Evolutionary conservation across 345 rosid genomes (phyloP).

Genomic region (Xanthoceras sorbifolium): DNA sequence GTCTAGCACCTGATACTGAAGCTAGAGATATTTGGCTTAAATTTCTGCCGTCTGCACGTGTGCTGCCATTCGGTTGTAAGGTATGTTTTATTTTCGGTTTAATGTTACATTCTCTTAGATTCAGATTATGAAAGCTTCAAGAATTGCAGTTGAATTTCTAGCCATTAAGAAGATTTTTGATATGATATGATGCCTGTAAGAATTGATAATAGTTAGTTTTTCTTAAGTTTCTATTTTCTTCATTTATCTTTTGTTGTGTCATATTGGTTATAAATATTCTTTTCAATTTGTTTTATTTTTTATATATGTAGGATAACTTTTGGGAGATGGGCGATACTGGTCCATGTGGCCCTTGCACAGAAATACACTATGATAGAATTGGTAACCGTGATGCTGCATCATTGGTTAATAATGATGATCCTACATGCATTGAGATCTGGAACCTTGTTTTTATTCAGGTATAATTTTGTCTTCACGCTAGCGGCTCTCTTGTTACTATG

Average conservation of each 20-base stretch:
- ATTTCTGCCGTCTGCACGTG: conserved; percentile 75
- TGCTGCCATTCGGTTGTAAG: conserved; percentile 91
- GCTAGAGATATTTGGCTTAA: conserved; percentile 85
- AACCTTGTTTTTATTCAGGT: conserved; percentile 99
- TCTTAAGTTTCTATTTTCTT: neutral
- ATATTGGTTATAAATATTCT: too few relatives aligned
- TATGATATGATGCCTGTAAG: neutral
- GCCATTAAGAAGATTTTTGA: neutral
- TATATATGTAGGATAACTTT: conserved; percentile 71
- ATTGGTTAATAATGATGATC: conserved; percentile 90
- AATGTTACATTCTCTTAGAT: neutral
- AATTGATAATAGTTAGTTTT: neutral
- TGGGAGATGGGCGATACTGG: conserved; percentile 99
- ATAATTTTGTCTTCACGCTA: conserved; percentile 7
- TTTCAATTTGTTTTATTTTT: conserved; percentile 15
- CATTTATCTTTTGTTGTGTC: neutral
- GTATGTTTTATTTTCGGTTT: conserved; percentile 40
- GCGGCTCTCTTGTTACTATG: neutral
- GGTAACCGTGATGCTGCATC: conserved; percentile 84
- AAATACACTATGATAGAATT: conserved; percentile 88
- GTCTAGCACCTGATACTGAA: conserved; percentile 85
- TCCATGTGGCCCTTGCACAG: conserved; percentile 99
- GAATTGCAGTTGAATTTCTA: neutral
- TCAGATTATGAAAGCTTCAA: neutral
- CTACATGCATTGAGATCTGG: conserved; percentile 99